Base-by-base conservation (phyloP, 2,329 filamentous ascomycete genomes). In the Diaporthe sp. region DNA sequence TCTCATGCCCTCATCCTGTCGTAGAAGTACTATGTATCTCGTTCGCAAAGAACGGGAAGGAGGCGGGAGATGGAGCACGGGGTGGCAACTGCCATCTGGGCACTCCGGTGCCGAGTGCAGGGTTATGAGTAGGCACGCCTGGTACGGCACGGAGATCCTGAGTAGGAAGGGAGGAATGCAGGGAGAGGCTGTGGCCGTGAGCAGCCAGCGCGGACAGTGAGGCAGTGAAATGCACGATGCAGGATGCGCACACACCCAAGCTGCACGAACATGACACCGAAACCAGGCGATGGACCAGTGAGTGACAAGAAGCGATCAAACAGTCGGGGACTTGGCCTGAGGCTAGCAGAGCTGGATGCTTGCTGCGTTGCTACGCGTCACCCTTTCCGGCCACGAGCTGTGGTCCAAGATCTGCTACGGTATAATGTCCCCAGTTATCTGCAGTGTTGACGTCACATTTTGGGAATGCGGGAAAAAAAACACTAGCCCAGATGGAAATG, bases 211-310 rank as follows among this genome's bases (percentile, higher is more conserved):
- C 7, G 60, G 60, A 3, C 61, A 37, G 44, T 68, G 62, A 68
- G 62, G 62, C 62, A 60, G 55, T 58, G 31, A 19, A 58, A 31
- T 67, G 44, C 28, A 37, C 42, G 34, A 68, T 49, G 62, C 61
- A 49, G 25, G 25, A 65, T 44, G 37, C 42, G 34, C 42, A 31
- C 61, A 46, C 61, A 42, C n/a, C 12, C n/a, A 57, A 46, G 44
- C 44, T 67, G 61, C 62, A 68, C 62, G 62, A 53, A 53, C 65
- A 68, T 68, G 65, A 68, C 65, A 68, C 65, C 31, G 46, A 53
- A 68, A 37, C 62, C 61, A 46, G 61, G 17, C 28, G 4, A 22
- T 8, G n/a, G 28, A n/a, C 61, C 61, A 67, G 42, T 49, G 42
- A 34, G 39, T 28, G 39, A 22, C 60, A 6, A 49, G 25, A 28